Evolutionary conservation across 1,284 basidiomycete genomes (phyloP), one percentile per base, ranked within the genome.

Genomic region (Ceratobasidium sp.): DNA sequence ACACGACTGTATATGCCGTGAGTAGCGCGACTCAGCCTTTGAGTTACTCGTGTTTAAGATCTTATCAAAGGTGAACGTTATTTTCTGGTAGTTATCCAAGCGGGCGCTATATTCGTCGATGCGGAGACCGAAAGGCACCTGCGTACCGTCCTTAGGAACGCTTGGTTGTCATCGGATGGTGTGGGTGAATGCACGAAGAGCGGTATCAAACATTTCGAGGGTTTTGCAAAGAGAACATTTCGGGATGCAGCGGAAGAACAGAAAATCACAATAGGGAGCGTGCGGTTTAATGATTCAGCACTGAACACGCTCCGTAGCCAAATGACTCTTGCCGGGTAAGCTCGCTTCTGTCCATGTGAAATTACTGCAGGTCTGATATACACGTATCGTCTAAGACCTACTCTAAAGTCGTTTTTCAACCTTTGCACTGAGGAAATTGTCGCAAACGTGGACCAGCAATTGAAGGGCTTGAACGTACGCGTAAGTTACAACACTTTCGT

Each of bases 1-100:
- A 76, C 41, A 75, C 66, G 4, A 75, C 75, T 7, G 9, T 74
- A 16, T 76, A 76, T 41, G 16, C 35, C 23, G 69, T 71, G 3
- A 72, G 2, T 11, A 14, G n/a, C 1, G 18, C 16, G 46, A 46
- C 5, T 66, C 70, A 14, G 70, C n/a, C 6, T 72, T 64, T 72
- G 43, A 28, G 70, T 71, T 49, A 21, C 14, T 18, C 11, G 13
- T n/a, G 32, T 58, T 38, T 38, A 38, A 5, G 11, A 38, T 38
- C 4, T 38, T 11, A 38, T 4, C 35, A 5, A 38, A 38, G 35
- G 35, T 38, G 35, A 11, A 5, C 35, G 6, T 38, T 38, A 38
- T 38, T 5, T 38, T 41, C n/a, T 59, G 2, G 21, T 28, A 74
- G 73, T 66, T 46, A 57, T 74, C 1, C 73, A 71, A 30, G 58